Conservation (phyloP, 148 eudicot species). For the Rhododendron simsii region DNA sequence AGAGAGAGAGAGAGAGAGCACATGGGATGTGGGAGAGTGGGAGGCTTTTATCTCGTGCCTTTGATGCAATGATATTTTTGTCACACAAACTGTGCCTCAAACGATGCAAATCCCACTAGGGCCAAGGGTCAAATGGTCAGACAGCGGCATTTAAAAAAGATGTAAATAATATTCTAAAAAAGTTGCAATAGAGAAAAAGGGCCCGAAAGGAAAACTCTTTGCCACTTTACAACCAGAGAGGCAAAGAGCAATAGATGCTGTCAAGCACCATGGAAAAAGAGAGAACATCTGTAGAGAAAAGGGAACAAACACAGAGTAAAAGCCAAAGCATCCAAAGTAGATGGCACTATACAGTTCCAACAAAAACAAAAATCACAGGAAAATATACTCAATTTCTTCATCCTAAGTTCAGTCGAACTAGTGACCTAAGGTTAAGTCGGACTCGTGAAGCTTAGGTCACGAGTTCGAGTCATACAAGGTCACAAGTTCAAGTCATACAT, state of each 20-base stretch:
- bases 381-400: not conserved
- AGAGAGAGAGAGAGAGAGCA: constrained; percentile 4
- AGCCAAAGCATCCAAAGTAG: constrained; percentile 1
- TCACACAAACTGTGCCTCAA: constrained; percentile 13
- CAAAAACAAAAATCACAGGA: not conserved
- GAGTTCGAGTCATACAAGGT: not conserved
- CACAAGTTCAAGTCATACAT: not conserved
- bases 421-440: not conserved
- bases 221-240: constrained; percentile 2
- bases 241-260: constrained; percentile 2
- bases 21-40: constrained; percentile 7
- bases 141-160: constrained; percentile 1
- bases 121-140: constrained; percentile 4
- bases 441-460: not conserved
- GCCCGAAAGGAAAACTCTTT: not conserved
- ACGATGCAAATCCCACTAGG: constrained; percentile 8
- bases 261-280: constrained; percentile 1
- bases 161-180: not conserved
- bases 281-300: not conserved
- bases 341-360: not conserved
- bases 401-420: not conserved
- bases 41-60: constrained; percentile 22
- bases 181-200: not conserved
- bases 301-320: not conserved
- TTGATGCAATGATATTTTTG: constrained; percentile 20